phyloP scores from a whole-genome alignment of 495 filamentous ascomycete species.

The Halenospora varia region DNA sequence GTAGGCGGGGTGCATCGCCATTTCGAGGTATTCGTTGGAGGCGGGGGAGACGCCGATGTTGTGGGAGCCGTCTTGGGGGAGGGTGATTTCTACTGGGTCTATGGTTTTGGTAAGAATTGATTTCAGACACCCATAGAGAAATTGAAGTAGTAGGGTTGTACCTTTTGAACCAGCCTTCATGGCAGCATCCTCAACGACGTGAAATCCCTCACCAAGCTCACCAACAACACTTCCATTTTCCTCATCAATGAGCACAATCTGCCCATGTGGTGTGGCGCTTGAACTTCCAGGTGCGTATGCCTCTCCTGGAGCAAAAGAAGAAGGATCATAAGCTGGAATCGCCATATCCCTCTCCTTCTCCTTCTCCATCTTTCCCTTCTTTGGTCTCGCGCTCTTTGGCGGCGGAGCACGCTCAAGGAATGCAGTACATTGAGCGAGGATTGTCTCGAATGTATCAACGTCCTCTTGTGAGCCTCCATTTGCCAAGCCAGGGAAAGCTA shows the following conservation, averaged over 20 bases:
- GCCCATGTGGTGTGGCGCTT: constrained; percentile 49
- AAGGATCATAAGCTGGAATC: constrained; percentile 71
- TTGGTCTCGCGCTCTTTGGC: constrained; percentile 36
- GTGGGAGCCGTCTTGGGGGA: constrained; percentile 69
- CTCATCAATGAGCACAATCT: constrained; percentile 93
- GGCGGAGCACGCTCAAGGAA: constrained; percentile 77
- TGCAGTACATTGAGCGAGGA: constrained; percentile 90
- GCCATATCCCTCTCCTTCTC: constrained; percentile 39
- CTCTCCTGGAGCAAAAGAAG: constrained; percentile 72
- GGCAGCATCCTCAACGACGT: constrained; percentile 68
- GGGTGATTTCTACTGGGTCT: constrained; percentile 90
- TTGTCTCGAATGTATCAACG: constrained; percentile 94
- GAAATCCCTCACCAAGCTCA: constrained; percentile 77
- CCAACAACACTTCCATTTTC: constrained; percentile 94
- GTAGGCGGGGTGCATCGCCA: constrained; percentile 86
- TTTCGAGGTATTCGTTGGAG: constrained; percentile 72
- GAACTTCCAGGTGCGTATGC: constrained; percentile 59
- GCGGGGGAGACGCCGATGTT: constrained; percentile 71
- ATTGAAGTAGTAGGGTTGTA: constrained; percentile 29
- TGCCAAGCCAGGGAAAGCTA: constrained; percentile 78
- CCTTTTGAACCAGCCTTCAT: constrained; percentile 85
- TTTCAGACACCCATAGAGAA: not conserved
- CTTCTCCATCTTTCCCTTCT: constrained; percentile 26
- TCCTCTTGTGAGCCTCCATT: constrained; percentile 77
- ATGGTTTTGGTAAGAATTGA: not conserved